Conservation (phyloP, 768 basidiomycete genomes). For the Sporobolomyces roseus region DNA sequence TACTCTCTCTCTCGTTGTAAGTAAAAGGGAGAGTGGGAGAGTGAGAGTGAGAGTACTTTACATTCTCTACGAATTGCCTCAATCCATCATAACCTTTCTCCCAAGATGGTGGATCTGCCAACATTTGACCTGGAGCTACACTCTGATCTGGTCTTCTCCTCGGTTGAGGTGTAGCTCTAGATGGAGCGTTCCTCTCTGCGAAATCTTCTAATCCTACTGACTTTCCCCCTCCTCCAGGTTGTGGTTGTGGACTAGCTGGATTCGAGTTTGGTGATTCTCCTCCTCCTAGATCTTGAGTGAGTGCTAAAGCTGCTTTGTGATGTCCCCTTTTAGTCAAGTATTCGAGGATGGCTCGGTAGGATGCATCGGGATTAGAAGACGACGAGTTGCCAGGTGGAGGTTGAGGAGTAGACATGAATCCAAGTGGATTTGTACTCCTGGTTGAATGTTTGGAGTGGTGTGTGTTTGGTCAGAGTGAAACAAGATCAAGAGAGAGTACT, state of each 20-base stretch:
- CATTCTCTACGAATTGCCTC: conserved; percentile 37
- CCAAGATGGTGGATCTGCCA: conserved; percentile 39
- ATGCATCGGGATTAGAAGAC: conserved; percentile 18
- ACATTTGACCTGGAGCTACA: conserved; percentile 33
- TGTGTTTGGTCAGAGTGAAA: too few species aligned
- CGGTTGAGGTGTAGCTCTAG: not conserved
- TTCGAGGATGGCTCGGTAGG: conserved; percentile 38
- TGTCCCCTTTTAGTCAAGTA: conserved; percentile 40
- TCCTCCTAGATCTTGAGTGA: conserved; percentile 36
- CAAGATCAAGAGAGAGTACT: not conserved
- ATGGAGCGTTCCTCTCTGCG: conserved; percentile 39
- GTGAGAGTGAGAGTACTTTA: conserved; percentile 1
- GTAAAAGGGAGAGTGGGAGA: not conserved
- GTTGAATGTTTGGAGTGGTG: too few species aligned
- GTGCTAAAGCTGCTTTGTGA: conserved; percentile 32
- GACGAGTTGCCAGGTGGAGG: not conserved
- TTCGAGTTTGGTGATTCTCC: not conserved
- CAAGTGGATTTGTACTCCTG: not conserved
- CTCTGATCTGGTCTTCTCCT: conserved; percentile 33
- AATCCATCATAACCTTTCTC: conserved; percentile 41
- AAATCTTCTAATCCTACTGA: conserved; percentile 37
- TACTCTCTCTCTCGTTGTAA: not conserved
- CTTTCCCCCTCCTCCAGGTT: conserved; percentile 17
- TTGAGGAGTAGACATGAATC: conserved; percentile 18
- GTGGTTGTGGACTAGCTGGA: not conserved